Percentiles rank a stretch among this genome's conserved stretches.
These are phyloP conservation scores for Eleusine indica DNA, from an alignment of 176 grass and related monocot genomes.

Conservation along the genomic window DNA sequence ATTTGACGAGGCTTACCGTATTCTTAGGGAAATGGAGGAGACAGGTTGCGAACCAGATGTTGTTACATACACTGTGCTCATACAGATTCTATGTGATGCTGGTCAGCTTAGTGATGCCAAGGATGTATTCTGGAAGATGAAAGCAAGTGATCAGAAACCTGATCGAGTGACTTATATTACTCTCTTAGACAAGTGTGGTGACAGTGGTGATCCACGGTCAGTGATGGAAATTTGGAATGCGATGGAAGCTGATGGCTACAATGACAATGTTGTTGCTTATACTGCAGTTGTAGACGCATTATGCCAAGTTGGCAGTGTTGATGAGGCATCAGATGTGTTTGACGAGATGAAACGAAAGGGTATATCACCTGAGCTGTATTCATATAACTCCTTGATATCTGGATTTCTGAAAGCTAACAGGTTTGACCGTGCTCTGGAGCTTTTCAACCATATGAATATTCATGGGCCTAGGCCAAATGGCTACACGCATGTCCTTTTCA, in stretches of 20 bases:
- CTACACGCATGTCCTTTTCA: slow-evolving; percentile 87
- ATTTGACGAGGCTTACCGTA: slow-evolving; percentile 57
- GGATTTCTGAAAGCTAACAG: slow-evolving; percentile 73
- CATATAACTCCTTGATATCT: slow-evolving; percentile 85
- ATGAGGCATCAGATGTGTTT: slow-evolving; percentile 68
- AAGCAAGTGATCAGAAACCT: slow-evolving; percentile 70
- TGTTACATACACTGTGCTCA: slow-evolving; percentile 76
- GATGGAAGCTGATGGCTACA: slow-evolving; percentile 78
- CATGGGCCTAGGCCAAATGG: slow-evolving; percentile 75
- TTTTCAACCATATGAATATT: slow-evolving; percentile 75
- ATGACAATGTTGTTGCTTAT: slow-evolving; percentile 71
- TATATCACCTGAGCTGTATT: slow-evolving; percentile 69
- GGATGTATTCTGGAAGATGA: slow-evolving; percentile 87
- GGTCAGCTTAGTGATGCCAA: slow-evolving; percentile 66
- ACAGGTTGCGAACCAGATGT: slow-evolving; percentile 80
- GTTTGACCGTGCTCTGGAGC: slow-evolving; percentile 52
- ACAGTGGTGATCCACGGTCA: slow-evolving; percentile 63
- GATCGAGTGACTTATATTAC: slow-evolving; percentile 85
- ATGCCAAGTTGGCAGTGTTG: slow-evolving; percentile 71
- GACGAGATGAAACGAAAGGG: slow-evolving; percentile 70
- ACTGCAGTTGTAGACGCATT: slow-evolving; percentile 68
- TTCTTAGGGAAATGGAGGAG: slow-evolving; percentile 69
- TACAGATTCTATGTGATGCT: slow-evolving; percentile 77
- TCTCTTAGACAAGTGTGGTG: slow-evolving; percentile 81
- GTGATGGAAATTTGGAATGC: slow-evolving; percentile 68